Conservation (phyloP, 768 basidiomycete genomes). For the Paxillus ammoniavirescens region DNA sequence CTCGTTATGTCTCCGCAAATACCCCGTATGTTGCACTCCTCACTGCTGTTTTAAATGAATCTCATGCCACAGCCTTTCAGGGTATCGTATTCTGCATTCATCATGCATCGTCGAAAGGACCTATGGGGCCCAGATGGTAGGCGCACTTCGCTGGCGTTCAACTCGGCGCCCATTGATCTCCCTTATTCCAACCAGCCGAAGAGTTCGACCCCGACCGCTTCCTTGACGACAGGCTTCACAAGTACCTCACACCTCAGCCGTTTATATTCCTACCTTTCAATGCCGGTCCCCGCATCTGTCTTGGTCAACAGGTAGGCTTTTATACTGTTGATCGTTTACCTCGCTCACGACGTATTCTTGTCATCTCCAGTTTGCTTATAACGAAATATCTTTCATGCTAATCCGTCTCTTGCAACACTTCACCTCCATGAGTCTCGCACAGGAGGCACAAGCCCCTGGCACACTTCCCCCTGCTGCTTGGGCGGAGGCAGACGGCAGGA, state of each 20-base stretch:
- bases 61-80: conserved; percentile 21
- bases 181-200: conserved; percentile 40
- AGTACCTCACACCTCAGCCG: conserved; percentile 59
- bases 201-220: conserved; percentile 74
- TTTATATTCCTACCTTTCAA: conserved; percentile 74
- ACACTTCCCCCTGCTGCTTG: conserved; percentile 43
- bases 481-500: conserved; percentile 43
- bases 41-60: background rate
- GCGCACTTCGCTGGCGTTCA: background rate
- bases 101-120: conserved; percentile 65
- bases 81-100: conserved; percentile 52
- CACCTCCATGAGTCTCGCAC: conserved; percentile 40
- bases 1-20: conserved; percentile 37
- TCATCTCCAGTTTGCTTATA: conserved; percentile 47
- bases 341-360: background rate
- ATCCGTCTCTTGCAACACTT: conserved; percentile 64
- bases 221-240: conserved; percentile 60
- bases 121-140: conserved; percentile 73
- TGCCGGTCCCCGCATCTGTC: conserved; percentile 53
- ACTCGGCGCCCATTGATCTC: background rate
- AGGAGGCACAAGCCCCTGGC: too few species aligned
- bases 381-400: conserved; percentile 61
- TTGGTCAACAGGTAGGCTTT: conserved; percentile 12
- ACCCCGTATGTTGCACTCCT: conserved; percentile 30
- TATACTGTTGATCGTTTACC: too few species aligned